Base-by-base conservation (phyloP, 169 alveolate species). In the Cryptosporidium canis region DNA sequence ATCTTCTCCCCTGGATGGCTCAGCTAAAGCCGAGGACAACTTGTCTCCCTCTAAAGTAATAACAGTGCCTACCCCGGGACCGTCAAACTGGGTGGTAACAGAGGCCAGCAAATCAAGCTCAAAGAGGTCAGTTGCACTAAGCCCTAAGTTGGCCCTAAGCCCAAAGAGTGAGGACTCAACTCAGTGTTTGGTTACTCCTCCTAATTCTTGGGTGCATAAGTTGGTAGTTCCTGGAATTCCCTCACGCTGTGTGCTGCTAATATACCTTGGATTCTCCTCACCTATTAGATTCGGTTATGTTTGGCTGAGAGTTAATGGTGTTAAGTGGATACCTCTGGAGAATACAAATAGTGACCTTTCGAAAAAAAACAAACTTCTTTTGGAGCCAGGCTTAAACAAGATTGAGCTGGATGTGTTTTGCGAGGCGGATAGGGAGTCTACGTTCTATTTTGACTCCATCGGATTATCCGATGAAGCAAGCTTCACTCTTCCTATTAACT, bases 41-140 rank as follows among this genome's bases (percentile, higher is more conserved):
- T 35, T 37, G 33, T 77, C 87, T 53, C 72, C 87, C 11, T 31
- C 87, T 27, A 77, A 77, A 31, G 48, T 77, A 3, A 77, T 77
- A n/a, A 77, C 87, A 3, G 87, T 77, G 16, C 71, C 72, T 12
- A 58, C 87, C 58, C 87, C 87, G 4, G 87, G 87, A 11, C 87
- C 87, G 8, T 58, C 87, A 2, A 77, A 77, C 51, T 77, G 87
- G 87, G 87, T 77, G 3, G 27, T 77, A 33, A 77, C 87, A 1
- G 87, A 77, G 39, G 71, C 77, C n/a, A 53, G 61, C 7, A 77
- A 63, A 27, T 77, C 65, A 3, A 58, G 44, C 39, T 77, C 71
- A 33, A 55, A 33, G 27, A 55, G 35, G 43, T 58, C 87, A 1
- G 43, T 35, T n/a, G 31, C 71, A 24, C 14, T 14, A 8, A 77